Evolutionary conservation across 257 asterid genomes (phyloP).

Genomic region (Plantago major): DNA sequence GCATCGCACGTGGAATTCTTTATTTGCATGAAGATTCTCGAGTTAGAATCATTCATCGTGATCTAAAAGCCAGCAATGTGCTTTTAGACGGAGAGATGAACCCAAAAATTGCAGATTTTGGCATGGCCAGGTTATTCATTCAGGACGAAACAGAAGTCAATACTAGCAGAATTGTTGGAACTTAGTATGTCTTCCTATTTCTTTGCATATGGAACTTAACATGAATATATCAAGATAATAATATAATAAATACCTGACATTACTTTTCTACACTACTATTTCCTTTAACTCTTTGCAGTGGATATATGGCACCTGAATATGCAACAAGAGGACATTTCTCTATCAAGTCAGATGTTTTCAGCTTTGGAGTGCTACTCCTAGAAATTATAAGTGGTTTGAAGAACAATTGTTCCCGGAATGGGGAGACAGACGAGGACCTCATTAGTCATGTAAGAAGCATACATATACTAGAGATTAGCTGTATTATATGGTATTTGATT

Average conservation of each 20-base stretch:
- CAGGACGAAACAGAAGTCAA: not conserved
- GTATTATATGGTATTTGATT: not conserved
- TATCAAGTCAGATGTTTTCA: no score
- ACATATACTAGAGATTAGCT: not conserved
- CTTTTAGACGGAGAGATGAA: constrained; percentile 13
- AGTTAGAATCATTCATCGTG: constrained; percentile 9
- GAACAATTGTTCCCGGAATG: not conserved
- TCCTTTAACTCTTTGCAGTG: no score
- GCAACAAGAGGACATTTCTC: no score
- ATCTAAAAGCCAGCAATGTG: constrained; percentile 1
- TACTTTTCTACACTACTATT: no score
- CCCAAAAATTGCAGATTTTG: constrained; percentile 12
- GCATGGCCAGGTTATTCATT: no score
- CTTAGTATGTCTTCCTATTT: not conserved
- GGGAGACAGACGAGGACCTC: not conserved
- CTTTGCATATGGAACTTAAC: no score
- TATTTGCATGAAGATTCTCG: constrained; percentile 17
- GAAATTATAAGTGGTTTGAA: constrained; percentile 3
- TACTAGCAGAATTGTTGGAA: constrained; percentile 4
- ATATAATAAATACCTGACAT: no score
- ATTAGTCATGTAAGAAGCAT: constrained; percentile 1
- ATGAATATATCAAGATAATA: no score
- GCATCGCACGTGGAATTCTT: constrained; percentile 4
- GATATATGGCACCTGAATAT: no score
- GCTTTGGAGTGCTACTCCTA: constrained; percentile 6